Evolutionary conservation across 163 green algal species (phyloP).

Genomic region (Scenedesmus sp.): DNA sequence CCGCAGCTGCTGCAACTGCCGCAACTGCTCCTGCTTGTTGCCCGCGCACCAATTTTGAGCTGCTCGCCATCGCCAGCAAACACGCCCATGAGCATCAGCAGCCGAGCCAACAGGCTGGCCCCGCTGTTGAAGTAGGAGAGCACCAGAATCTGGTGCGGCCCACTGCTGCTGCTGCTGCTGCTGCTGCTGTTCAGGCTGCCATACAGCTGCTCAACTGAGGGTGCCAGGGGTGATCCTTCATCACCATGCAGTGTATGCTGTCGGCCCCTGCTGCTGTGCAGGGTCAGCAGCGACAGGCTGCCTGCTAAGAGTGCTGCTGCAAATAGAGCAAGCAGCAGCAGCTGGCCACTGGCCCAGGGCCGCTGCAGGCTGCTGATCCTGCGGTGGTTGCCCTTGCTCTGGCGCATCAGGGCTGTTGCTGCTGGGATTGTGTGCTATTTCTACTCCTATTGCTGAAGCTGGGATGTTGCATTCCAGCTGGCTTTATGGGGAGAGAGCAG

Average conservation of each 20-base stretch:
- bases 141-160: constrained; percentile 35
- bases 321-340: neutral
- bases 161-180: constrained; percentile 5
- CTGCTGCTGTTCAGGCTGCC: constrained; percentile 22
- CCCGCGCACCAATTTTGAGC: constrained; percentile 23
- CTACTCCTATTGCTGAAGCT: neutral
- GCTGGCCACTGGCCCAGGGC: neutral
- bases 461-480: too few species aligned
- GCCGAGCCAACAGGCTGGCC: neutral
- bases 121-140: constrained; percentile 37
- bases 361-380: neutral
- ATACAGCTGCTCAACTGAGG: constrained; percentile 36
- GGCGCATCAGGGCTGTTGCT: neutral
- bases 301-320: constrained; percentile 2
- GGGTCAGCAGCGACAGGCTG: neutral
- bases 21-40: neutral
- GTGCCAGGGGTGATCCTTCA: neutral
- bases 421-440: neutral
- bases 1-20: neutral
- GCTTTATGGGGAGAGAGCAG: too few species aligned
- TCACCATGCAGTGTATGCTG: neutral
- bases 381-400: neutral
- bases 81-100: constrained; percentile 51
- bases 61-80: constrained; percentile 31
- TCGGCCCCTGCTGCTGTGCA: neutral